A percentile compares a stretch with the other conserved stretches of the same genome.
phyloP scores from a whole-genome alignment of 208 protist species.

The Leishmania turanica region DNA sequence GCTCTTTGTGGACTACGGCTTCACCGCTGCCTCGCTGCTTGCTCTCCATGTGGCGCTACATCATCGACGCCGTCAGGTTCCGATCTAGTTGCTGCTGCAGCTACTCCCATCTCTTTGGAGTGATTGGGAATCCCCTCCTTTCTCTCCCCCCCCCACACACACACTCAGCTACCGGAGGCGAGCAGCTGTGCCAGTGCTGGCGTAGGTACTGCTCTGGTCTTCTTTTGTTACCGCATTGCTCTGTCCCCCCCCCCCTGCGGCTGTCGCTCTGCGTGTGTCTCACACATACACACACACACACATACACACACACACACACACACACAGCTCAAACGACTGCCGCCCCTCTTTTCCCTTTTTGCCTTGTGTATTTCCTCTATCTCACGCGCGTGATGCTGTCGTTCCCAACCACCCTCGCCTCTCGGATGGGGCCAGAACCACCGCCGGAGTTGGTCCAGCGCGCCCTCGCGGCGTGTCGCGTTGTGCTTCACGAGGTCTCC shows the following conservation, averaged over 20 bases:
- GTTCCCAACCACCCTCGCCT: conserved; percentile 9
- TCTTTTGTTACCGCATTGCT: not conserved
- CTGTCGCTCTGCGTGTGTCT: not conserved
- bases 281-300: not conserved
- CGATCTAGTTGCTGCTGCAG: not conserved
- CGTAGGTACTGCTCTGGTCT: not conserved
- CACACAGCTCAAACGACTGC: not conserved
- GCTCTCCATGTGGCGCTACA: not conserved
- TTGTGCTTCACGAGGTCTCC: conserved; percentile 30
- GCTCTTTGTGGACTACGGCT: not conserved
- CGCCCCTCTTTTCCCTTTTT: not conserved
- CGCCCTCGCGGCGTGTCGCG: conserved; percentile 25
- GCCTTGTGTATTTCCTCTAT: not conserved
- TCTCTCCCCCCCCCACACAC: not conserved
- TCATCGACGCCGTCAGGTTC: not conserved
- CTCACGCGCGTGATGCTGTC: not conserved
- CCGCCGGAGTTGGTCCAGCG: conserved; percentile 9
- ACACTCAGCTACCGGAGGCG: not conserved
- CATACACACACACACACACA: conserved; percentile 1
- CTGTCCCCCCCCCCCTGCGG: not conserved
- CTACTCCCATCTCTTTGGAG: not conserved
- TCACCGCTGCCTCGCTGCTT: not conserved
- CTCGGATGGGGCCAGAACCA: not conserved
- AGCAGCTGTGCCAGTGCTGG: not conserved
- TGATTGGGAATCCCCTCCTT: not conserved